Evolutionary conservation across 179 eudicot genomes (phyloP).

Genomic region (Beta lomatogona): DNA sequence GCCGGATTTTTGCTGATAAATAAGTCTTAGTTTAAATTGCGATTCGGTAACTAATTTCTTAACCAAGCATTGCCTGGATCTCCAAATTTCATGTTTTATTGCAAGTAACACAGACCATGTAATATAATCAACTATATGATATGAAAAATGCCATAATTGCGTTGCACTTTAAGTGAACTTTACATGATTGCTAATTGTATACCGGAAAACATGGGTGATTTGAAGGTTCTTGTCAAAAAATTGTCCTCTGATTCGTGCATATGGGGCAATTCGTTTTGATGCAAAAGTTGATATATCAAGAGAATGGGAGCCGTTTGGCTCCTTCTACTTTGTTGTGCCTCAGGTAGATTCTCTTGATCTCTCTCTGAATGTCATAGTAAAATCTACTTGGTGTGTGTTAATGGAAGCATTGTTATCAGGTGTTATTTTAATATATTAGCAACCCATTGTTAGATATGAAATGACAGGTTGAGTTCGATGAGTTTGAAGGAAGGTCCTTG

Average conservation of each 20-base stretch:
- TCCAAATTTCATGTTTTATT: neutral
- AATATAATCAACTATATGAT: neutral
- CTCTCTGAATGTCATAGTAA: neutral
- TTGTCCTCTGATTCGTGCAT: constrained; percentile 86
- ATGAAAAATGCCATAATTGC: neutral
- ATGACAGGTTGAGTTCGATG: constrained; percentile 88
- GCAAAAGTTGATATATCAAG: constrained; percentile 55
- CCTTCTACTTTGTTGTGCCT: constrained; percentile 91
- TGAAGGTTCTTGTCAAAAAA: constrained; percentile 77
- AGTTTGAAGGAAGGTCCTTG: constrained; percentile 82
- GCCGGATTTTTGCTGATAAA: too few relatives aligned
- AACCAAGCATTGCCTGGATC: neutral
- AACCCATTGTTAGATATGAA: constrained; percentile 38
- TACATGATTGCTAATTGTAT: neutral
- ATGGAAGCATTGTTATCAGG: constrained; percentile 14
- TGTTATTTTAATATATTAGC: constrained; percentile 33
- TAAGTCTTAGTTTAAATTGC: neutral
- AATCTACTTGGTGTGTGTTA: constrained; percentile 10
- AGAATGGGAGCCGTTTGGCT: constrained; percentile 91
- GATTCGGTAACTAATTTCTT: neutral
- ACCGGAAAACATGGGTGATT: neutral
- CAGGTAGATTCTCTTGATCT: constrained; percentile 52
- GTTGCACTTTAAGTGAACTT: neutral
- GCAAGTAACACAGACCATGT: neutral
- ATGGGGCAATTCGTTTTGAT: constrained; percentile 97